These are phyloP conservation scores for Begonia fuchsioides DNA, from an alignment of 306 rosid species.

Conservation along the genomic window DNA sequence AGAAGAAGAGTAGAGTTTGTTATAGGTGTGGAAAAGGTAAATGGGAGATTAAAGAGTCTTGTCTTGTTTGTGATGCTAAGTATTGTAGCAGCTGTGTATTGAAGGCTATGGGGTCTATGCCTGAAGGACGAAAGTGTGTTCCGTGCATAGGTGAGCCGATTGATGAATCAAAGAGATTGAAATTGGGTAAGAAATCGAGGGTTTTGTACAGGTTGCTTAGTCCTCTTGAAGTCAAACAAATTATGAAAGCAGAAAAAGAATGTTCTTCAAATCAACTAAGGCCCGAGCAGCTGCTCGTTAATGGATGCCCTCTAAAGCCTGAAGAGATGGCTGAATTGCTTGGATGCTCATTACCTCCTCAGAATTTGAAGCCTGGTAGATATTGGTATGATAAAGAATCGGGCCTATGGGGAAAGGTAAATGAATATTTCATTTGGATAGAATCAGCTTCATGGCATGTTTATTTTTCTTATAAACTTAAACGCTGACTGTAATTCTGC, in stretches of 20 bases:
- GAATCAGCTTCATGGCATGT: conserved; percentile 10
- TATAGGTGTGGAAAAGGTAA: conserved; percentile 80
- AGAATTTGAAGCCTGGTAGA: conserved; percentile 86
- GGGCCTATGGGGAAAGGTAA: conserved; percentile 96
- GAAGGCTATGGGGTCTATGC: conserved; percentile 98
- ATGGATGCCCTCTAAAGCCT: conserved; percentile 56
- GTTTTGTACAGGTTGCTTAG: conserved; percentile 68
- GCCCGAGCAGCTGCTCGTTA: conserved; percentile 87
- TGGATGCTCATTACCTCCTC: conserved; percentile 80
- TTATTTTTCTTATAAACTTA: neutral
- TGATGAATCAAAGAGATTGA: conserved; percentile 71
- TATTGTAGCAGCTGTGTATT: conserved; percentile 89
- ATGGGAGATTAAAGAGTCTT: conserved; percentile 96
- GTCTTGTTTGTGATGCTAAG: conserved; percentile 78
- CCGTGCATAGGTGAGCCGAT: conserved; percentile 81
- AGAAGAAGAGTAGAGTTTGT: conserved; percentile 71
- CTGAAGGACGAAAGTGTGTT: conserved; percentile 91
- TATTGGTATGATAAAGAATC: conserved; percentile 99
- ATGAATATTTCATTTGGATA: conserved; percentile 7
- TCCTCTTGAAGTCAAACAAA: conserved; percentile 94
- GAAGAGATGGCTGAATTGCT: conserved; percentile 89
- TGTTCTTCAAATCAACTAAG: conserved; percentile 96
- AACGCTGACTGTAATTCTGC: conserved; percentile 1
- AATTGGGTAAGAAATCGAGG: conserved; percentile 82
- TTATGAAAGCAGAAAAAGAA: conserved; percentile 96